phyloP scores from a whole-genome alignment of 495 filamentous ascomycete genomes.

The Rostrohypoxylon terebratum region DNA sequence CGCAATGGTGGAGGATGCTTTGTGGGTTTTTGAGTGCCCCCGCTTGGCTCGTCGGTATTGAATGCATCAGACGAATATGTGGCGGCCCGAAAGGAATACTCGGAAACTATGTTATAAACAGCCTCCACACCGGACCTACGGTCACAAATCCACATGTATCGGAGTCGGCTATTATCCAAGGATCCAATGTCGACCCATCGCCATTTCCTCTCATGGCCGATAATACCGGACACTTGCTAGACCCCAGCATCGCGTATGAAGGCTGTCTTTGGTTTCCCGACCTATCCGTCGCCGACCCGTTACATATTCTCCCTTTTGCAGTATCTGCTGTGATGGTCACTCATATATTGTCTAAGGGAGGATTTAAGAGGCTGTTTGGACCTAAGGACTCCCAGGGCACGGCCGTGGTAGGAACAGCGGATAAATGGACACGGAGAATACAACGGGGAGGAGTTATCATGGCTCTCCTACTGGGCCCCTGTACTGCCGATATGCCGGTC shows the following conservation, averaged over 20 bases:
- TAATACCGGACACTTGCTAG: constrained; percentile 45
- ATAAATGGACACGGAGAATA: constrained; percentile 43
- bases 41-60: constrained; percentile 75
- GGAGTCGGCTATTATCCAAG: not conserved
- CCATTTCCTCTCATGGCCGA: constrained; percentile 11
- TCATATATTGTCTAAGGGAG: constrained; percentile 53
- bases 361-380: constrained; percentile 33
- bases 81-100: constrained; percentile 67
- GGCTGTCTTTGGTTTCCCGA: constrained; percentile 87
- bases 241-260: constrained; percentile 71
- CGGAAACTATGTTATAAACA: constrained; percentile 50
- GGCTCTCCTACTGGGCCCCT: constrained; percentile 58
- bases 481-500: constrained; percentile 65
- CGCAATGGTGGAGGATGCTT: constrained; percentile 65
- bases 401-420: not conserved
- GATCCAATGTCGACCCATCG: constrained; percentile 12
- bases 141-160: constrained; percentile 11
- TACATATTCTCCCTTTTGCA: constrained; percentile 71
- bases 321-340: constrained; percentile 63
- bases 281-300: constrained; percentile 76
- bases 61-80: constrained; percentile 73
- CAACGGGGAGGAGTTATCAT: constrained; percentile 54
- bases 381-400: not conserved
- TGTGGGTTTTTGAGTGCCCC: constrained; percentile 67
- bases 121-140: not conserved